Base-by-base conservation (phyloP, 257 asterid species). In the Dorcoceras hygrometricum region DNA sequence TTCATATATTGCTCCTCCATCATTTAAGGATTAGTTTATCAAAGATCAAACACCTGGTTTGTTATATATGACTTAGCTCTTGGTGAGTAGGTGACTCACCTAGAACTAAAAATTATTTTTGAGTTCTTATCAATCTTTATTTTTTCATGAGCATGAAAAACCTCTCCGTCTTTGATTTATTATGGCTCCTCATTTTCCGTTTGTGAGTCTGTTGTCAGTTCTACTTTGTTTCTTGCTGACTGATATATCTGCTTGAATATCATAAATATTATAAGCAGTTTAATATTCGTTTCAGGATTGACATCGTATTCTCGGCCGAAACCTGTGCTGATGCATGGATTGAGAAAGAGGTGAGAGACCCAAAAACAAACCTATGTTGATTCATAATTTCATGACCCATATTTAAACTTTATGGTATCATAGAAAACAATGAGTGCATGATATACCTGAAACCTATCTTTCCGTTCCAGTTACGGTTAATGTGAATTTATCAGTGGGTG, bases 301-400 rank as follows among this genome's bases (percentile, higher is more conserved):
- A 93, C 80, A 56, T 90, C 26, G 86, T 93, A 58, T 93, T 34
- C 82, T 80, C 97, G 32, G 73, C 81, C 63, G 96, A 90, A 83
- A 88, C 97, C 69, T 88, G 91, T 68, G 98, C 97, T 23, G 99
- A 93, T 84, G 82, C 96, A 72, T 93, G 99, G 97, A 93, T 93
- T 61, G 99, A 93, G 87, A 90, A 90, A 82, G 99, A 93, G 97
- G 99, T 93, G 63, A 79, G 82, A 59, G 72, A 20, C 60, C 53
- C 32, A 23, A 43, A 31, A 32, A 64, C 22, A 26, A 55, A 4
- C n/a, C 28, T 56, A 58, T 31, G 43, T 22, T 25, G 65, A 59
- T 43, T 51, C 20, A 59, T 63, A 53, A 53, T 32, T 43, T 51
- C 20, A 59, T 63, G 39, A 53, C 50, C 60, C 39, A 34, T 26